Percentiles rank a stretch among this genome's conserved stretches.
phyloP scores from a whole-genome alignment of 2,329 filamentous ascomycete genomes.

The Emmonsiellopsis sp. region DNA sequence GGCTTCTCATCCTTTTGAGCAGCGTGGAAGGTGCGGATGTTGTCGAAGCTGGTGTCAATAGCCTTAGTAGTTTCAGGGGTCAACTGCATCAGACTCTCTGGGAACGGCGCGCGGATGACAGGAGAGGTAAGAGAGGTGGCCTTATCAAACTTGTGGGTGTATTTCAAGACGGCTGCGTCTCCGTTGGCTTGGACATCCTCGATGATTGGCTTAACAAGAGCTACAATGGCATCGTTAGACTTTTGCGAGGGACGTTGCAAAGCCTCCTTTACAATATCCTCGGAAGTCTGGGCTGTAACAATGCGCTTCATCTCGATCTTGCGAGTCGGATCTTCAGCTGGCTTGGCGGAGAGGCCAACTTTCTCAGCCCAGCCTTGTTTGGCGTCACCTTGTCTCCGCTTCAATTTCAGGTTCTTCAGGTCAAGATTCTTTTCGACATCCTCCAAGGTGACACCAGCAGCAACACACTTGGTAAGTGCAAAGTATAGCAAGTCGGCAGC shows the following conservation, averaged over 20 bases:
- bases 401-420: constrained; percentile 90
- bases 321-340: constrained; percentile 45
- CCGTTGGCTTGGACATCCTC: constrained; percentile 74
- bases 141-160: constrained; percentile 97
- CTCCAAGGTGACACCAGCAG: constrained; percentile 72
- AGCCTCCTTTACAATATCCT: constrained; percentile 58
- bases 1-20: constrained; percentile 80
- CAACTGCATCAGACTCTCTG: constrained; percentile 74
- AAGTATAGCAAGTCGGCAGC: constrained; percentile 95
- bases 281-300: constrained; percentile 55
- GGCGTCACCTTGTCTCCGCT: constrained; percentile 83
- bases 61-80: constrained; percentile 74
- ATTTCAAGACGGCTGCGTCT: constrained; percentile 79
- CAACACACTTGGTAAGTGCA: constrained; percentile 78
- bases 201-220: constrained; percentile 85
- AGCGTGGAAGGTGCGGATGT: constrained; percentile 87
- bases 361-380: constrained; percentile 89
- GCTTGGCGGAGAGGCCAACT: constrained; percentile 51
- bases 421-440: constrained; percentile 91
- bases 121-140: constrained; percentile 83
- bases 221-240: constrained; percentile 87
- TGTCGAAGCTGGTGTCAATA: constrained; percentile 90
- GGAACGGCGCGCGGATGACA: constrained; percentile 83
- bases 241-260: constrained; percentile 86
- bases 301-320: constrained; percentile 76